phyloP scores from a whole-genome alignment of 2,329 filamentous ascomycete species.

The Hypoxylon sp. region DNA sequence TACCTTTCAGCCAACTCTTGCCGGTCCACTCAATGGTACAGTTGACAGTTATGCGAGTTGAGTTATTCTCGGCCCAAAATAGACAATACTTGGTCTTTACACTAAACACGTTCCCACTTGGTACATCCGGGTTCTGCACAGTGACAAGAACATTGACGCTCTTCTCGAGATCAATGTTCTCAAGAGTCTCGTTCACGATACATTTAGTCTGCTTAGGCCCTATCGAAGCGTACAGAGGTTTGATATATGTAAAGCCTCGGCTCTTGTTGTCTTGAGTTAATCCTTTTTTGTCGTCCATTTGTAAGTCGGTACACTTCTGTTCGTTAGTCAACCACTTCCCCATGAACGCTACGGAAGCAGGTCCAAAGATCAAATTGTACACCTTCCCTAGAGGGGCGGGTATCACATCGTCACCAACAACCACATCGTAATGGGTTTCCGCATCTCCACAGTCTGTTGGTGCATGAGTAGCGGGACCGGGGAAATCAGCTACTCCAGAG shows the following conservation, averaged over 20 bases:
- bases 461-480: slow-evolving; percentile 84
- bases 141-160: slow-evolving; percentile 84
- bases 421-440: slow-evolving; percentile 84
- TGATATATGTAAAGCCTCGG: slow-evolving; percentile 88
- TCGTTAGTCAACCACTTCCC: slow-evolving; percentile 87
- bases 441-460: slow-evolving; percentile 89
- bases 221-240: slow-evolving; percentile 85
- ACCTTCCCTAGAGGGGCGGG: slow-evolving; percentile 92
- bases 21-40: slow-evolving; percentile 96
- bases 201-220: slow-evolving; percentile 97
- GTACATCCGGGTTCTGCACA: slow-evolving; percentile 94
- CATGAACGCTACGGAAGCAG: slow-evolving; percentile 84
- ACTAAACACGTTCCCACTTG: slow-evolving; percentile 90
- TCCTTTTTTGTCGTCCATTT: slow-evolving; percentile 87
- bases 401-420: slow-evolving; percentile 88
- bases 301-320: slow-evolving; percentile 90
- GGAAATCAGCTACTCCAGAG: slow-evolving; percentile 75
- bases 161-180: slow-evolving; percentile 88
- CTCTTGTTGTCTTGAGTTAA: slow-evolving; percentile 80
- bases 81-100: slow-evolving; percentile 96
- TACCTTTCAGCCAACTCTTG: slow-evolving; percentile 98
- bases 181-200: slow-evolving; percentile 87
- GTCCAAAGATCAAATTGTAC: slow-evolving; percentile 89
- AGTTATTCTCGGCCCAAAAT: slow-evolving; percentile 89
- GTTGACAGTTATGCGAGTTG: slow-evolving; percentile 87